Conservation (phyloP, 148 eudicot species). For the Bassia scoparia region DNA sequence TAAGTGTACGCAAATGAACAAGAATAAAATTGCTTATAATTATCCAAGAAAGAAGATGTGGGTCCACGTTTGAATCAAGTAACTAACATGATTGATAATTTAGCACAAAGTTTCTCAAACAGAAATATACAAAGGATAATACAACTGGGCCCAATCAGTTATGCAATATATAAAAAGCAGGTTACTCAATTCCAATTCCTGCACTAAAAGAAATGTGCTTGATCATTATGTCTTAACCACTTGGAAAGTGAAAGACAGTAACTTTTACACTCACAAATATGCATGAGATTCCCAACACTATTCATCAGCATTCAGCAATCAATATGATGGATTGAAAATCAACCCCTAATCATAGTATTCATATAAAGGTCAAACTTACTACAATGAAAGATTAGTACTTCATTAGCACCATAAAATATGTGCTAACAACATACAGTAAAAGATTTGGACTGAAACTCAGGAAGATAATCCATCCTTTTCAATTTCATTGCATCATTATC, state of each 20-base stretch:
- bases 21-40: conserved; percentile 7
- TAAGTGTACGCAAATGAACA: conserved; percentile 32
- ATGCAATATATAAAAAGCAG: conserved; percentile 38
- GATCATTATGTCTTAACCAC: conserved; percentile 48
- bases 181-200: conserved; percentile 31
- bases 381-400: conserved; percentile 21
- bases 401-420: not conserved
- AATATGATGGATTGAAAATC: conserved; percentile 19
- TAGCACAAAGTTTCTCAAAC: conserved; percentile 38
- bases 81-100: conserved; percentile 32
- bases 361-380: conserved; percentile 9
- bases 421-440: conserved; percentile 19
- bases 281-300: conserved; percentile 53
- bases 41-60: conserved; percentile 24
- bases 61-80: conserved; percentile 29
- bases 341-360: conserved; percentile 43
- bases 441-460: conserved; percentile 23
- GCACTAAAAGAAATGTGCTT: conserved; percentile 41
- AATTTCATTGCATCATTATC: conserved; percentile 28
- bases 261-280: conserved; percentile 35
- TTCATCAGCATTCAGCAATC: conserved; percentile 22
- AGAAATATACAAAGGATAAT: conserved; percentile 31
- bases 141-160: conserved; percentile 40
- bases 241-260: conserved; percentile 36
- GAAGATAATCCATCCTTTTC: conserved; percentile 15